Base-by-base conservation (phyloP, 1,284 basidiomycete species). In the Trametes versicolor region DNA sequence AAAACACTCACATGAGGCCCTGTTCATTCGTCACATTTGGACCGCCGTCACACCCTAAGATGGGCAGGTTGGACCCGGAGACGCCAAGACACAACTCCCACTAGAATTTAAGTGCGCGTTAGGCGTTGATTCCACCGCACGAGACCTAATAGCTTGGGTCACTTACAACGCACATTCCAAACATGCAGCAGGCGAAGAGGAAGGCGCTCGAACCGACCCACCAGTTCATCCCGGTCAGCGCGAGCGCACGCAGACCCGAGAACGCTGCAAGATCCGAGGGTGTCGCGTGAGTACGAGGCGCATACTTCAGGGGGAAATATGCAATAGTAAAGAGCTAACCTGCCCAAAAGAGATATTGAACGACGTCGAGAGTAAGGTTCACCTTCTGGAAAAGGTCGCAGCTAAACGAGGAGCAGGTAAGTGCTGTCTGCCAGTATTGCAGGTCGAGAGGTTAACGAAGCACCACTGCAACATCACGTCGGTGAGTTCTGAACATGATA, bases 171-270 rank as follows among this genome's bases (percentile, higher is more conserved):
- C 34, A 36, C 34, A 36, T 36, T 13, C 34, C 34, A 21, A 45
- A 21, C 41, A 21, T 15, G 17, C 17, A 21, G 41, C 17, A 36
- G 13, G 47, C 56, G 45, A 58, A 15, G 34, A 50, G 2, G 21
- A 58, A 50, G 9, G 29, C 34, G 36, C 34, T 39, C 3, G 34
- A 7, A 4, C 45, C 56, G 9, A 49, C 21, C 4, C 32, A 10
- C 56, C 56, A 58, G 23, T 50, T 49, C 56, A 58, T 58, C 15
- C 47, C 56, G 56, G 34, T 58, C 32, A 58, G 15, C 7, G 56
- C 56, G 12, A 58, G 34, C 1, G 36, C 56, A 21, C 56, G 56
- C n/a, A 58, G 32, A 7, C 23, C 56, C 2, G 56, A 37, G 34
- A 58, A 58, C 13, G 45, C 56, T 58, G 47, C n/a, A n/a, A n/a